These are phyloP conservation scores for Triadica sebifera DNA, from an alignment of 345 rosid genomes.

Conservation along the genomic window DNA sequence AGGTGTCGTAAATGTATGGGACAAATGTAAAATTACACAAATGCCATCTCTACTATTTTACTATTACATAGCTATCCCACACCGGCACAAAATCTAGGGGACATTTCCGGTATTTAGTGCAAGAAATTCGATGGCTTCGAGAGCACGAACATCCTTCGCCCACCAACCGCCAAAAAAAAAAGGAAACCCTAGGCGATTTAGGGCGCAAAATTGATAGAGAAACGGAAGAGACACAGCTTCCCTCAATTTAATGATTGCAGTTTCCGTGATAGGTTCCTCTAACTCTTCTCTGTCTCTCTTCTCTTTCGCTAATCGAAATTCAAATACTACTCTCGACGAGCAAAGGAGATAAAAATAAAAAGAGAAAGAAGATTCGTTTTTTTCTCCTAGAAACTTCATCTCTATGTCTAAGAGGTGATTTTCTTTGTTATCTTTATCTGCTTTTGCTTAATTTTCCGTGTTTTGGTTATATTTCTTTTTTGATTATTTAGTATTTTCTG, in stretches of 20 bases:
- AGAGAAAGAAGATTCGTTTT: background rate
- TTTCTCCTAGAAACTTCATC: background rate
- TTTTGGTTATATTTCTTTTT: background rate
- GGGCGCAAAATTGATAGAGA: background rate
- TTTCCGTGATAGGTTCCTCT: background rate
- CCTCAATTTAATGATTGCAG: background rate
- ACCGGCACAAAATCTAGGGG: background rate
- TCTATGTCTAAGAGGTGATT: conserved; percentile 8
- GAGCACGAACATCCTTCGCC: background rate
- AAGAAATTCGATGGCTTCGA: background rate
- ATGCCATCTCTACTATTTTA: background rate
- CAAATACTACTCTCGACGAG: background rate
- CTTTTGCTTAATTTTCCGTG: background rate
- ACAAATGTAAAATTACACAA: too few species aligned
- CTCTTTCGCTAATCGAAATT: background rate
- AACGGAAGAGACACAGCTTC: background rate
- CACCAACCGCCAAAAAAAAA: conserved; percentile 18
- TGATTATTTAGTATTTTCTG: too few species aligned
- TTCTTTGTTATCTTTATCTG: background rate
- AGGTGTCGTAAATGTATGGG: too few species aligned
- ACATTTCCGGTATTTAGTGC: background rate
- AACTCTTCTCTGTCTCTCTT: background rate
- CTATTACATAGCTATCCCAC: background rate
- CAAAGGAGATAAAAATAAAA: background rate
- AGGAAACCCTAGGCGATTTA: conserved; percentile 8